phyloP scores from a whole-genome alignment of 441 rosid genomes.

The Populus hybrid region DNA sequence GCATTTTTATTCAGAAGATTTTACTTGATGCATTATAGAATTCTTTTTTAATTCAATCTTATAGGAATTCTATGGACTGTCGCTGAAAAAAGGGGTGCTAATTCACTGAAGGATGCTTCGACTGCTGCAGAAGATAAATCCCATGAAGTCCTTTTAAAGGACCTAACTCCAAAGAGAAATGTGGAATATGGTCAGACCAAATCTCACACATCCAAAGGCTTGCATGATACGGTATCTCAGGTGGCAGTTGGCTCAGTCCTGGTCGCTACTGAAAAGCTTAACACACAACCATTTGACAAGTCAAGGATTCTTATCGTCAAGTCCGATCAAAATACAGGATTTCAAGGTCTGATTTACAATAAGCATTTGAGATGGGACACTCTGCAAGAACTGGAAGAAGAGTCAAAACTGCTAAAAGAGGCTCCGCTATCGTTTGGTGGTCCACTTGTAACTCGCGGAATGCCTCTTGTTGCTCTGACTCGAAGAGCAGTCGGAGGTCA shows the following conservation, averaged over 20 bases:
- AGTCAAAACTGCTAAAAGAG: conserved; percentile 52
- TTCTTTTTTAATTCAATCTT: neutral
- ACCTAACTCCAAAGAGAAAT: conserved; percentile 31
- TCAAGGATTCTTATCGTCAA: conserved; percentile 66
- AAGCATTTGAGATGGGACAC: conserved; percentile 73
- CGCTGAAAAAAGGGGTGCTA: conserved; percentile 33
- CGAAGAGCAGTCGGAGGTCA: conserved; percentile 31
- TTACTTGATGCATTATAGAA: neutral
- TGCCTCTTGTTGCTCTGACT: conserved; percentile 68
- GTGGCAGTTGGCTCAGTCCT: conserved; percentile 65
- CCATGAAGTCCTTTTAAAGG: conserved; percentile 51
- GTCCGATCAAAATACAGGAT: conserved; percentile 50
- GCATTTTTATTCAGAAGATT: neutral
- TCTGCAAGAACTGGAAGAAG: conserved; percentile 49
- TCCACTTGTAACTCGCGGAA: conserved; percentile 54
- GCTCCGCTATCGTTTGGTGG: conserved; percentile 78
- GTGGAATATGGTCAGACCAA: conserved; percentile 21
- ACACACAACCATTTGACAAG: conserved; percentile 54
- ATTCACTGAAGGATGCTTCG: conserved; percentile 24
- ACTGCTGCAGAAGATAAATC: conserved; percentile 33
- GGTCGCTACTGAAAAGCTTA: conserved; percentile 58
- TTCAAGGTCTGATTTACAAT: conserved; percentile 81
- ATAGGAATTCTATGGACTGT: conserved; percentile 52
- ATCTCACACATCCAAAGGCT: conserved; percentile 27
- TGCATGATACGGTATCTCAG: conserved; percentile 27